Evolutionary conservation across 345 rosid species (phyloP), one percentile per base, ranked within the genome.

Genomic region (Rhodomyrtus tomentosa): DNA sequence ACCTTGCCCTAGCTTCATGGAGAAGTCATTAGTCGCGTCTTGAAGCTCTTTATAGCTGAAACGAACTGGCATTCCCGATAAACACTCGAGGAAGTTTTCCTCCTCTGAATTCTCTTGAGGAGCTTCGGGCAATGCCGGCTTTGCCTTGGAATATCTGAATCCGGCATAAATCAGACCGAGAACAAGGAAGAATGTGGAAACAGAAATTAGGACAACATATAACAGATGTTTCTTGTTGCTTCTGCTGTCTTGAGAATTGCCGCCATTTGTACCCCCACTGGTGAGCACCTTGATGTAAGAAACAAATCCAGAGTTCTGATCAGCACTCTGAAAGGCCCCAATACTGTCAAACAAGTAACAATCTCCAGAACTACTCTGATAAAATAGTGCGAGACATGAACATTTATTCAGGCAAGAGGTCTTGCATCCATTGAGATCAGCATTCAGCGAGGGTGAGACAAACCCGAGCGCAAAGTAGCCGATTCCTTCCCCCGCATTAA

Each of bases 1-100:
- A 40, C 99, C 99, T 48, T 93, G 98, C 55, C 99, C 99, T 22
- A 97, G 93, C 92, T 92, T 97, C 59, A 91, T 90, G 5, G 94
- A 87, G 89, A 97, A 97, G 91, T 93, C 89, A 84, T 91, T 89
- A 6, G 99, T 97, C 2, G 98, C 98, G 11, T 87, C 86, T 86
- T 92, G 95, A 79, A 97, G 99, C 76, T 96, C 99, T 76, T 83
- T 89, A 90, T 94, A 97, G 86, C 90, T 90, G 82, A 90, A 97
- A 25, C 99, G 93, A 4, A 90, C 86, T 2, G 99, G 99, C 96
- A 92, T 94, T 62, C 99, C 95, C 0, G 99, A 88, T 80, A 97
- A 88, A 85, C 21, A 83, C 88, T 80, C 59, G 87, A 96, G 80
- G 89, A 97, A 95, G 80, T 92, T 92, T 81, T 95, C 99, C 54